phyloP scores from a whole-genome alignment of 768 basidiomycete species.

The Symmetrospora coprosmae region DNA sequence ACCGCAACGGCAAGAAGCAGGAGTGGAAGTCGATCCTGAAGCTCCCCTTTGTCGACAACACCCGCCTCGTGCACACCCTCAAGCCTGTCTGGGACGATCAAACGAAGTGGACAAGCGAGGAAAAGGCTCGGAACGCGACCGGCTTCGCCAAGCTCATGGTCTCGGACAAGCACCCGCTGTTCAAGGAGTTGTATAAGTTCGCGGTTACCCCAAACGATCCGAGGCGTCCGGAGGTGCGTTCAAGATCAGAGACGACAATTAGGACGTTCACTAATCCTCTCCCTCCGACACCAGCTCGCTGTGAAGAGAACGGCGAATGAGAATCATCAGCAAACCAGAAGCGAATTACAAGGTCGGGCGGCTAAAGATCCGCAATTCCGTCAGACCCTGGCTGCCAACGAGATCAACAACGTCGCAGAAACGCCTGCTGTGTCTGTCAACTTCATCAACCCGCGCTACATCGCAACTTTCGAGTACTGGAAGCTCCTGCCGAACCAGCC shows the following conservation, averaged over 20 bases:
- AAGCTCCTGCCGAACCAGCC: not conserved
- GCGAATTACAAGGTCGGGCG: not conserved
- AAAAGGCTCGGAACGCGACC: not conserved
- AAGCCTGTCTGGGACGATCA: conserved; percentile 27
- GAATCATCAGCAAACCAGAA: not conserved
- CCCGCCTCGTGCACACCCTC: conserved; percentile 66
- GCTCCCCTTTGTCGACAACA: conserved; percentile 87
- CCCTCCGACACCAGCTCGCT: not conserved
- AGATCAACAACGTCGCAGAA: not conserved
- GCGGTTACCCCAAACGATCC: not conserved
- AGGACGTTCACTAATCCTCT: not conserved
- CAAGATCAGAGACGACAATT: not conserved
- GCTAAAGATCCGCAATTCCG: not conserved
- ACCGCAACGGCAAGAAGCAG: conserved; percentile 93
- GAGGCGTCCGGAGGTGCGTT: not conserved
- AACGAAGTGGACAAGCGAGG: not conserved
- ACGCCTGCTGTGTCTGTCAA: not conserved
- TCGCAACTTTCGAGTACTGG: too few species aligned
- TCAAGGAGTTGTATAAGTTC: not conserved
- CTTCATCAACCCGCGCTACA: not conserved
- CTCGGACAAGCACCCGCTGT: not conserved
- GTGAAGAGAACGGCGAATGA: not conserved
- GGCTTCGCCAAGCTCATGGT: not conserved
- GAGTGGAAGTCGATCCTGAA: conserved; percentile 99
- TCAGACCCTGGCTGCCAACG: not conserved